A percentile compares a stretch with the other conserved stretches of the same genome.
Evolutionary conservation across 805 yeast genomes (phyloP).

Genomic region (Schizosaccharomyces lindneri): DNA sequence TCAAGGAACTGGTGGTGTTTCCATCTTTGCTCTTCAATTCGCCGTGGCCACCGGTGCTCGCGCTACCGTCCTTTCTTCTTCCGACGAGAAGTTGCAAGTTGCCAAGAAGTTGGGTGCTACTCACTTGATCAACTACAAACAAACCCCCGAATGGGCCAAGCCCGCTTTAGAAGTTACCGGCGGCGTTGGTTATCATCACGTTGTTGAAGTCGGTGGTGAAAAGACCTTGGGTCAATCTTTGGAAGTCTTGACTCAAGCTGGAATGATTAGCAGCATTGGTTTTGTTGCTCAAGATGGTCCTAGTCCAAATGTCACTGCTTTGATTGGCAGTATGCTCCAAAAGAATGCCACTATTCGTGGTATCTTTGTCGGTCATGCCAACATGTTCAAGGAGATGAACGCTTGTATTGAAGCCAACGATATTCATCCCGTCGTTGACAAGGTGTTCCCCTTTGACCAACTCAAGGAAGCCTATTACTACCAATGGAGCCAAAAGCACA

Average conservation of each 20-base stretch:
- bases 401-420: constrained; percentile 2
- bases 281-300: constrained; percentile 5
- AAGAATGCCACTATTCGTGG: constrained; percentile 4
- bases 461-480: constrained; percentile 5
- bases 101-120: constrained; percentile 7
- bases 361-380: constrained; percentile 5
- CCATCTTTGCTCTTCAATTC: constrained; percentile 20
- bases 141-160: constrained; percentile 6
- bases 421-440: constrained; percentile 6
- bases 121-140: constrained; percentile 7
- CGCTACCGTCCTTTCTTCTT: constrained; percentile 8
- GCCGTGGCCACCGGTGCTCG: constrained; percentile 13
- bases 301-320: background rate
- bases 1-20: constrained; percentile 32
- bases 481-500: background rate
- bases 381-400: constrained; percentile 5
- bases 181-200: constrained; percentile 2
- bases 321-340: background rate
- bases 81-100: constrained; percentile 6
- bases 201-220: constrained; percentile 10
- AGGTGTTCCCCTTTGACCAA: constrained; percentile 3
- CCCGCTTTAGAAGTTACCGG: constrained; percentile 2
- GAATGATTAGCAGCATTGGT: constrained; percentile 5
- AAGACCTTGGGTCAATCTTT: constrained; percentile 5
- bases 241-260: background rate